Conservation (phyloP, 805 yeast genomes). For the Starmerella bombicola region DNA sequence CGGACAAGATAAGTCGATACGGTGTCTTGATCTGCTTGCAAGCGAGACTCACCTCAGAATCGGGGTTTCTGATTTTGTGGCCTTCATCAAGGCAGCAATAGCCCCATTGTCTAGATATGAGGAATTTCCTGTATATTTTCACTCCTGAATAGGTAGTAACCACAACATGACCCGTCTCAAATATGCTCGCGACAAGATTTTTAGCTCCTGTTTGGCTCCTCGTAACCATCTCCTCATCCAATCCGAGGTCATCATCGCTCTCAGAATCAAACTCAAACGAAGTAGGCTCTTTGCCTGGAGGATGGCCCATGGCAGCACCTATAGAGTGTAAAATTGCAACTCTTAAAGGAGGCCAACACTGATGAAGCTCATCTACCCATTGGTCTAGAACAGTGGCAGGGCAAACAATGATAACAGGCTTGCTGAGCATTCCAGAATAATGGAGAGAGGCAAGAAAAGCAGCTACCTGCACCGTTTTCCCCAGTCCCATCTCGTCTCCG, state of each 20-base stretch:
- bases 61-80: constrained; percentile 91
- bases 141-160: constrained; percentile 89
- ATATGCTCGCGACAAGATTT: constrained; percentile 44
- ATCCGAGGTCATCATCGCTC: constrained; percentile 35
- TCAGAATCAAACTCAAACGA: constrained; percentile 33
- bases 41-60: constrained; percentile 70
- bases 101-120: constrained; percentile 70
- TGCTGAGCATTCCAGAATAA: constrained; percentile 58
- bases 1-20: constrained; percentile 80
- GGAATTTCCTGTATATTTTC: constrained; percentile 47
- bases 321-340: constrained; percentile 80
- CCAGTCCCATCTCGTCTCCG: constrained; percentile 98
- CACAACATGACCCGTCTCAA: constrained; percentile 63
- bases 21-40: constrained; percentile 76
- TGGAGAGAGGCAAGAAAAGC: constrained; percentile 86
- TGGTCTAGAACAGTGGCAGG: constrained; percentile 95
- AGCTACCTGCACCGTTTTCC: constrained; percentile 87
- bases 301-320: constrained; percentile 64
- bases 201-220: constrained; percentile 34
- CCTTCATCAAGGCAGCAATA: constrained; percentile 92
- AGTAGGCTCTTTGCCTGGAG: constrained; percentile 11
- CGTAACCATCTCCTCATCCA: constrained; percentile 9
- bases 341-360: constrained; percentile 96
- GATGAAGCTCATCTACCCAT: constrained; percentile 93
- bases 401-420: constrained; percentile 78